Base-by-base conservation (phyloP, 495 filamentous ascomycete genomes). In the Aspergillus homomorphus region DNA sequence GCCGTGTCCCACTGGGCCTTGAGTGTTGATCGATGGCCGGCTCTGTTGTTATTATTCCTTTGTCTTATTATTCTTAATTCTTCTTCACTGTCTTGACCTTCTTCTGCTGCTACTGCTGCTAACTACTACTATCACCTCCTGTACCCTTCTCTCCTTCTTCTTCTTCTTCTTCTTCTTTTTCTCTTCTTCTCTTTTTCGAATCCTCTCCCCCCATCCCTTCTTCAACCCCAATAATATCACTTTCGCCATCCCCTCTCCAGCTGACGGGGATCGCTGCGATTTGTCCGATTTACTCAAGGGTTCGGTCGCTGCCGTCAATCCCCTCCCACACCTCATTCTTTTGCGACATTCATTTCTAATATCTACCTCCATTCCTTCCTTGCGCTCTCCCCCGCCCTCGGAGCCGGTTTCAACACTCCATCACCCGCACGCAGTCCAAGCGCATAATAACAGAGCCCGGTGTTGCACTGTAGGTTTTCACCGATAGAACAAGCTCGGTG, bases 81-180 rank as follows among this genome's bases (percentile, higher is more conserved):
- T 54, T 57, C 49, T 56, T 33, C 48, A 53, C n/a, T 43, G 50
- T 61, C 57, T 51, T 65, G 53, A 28, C 44, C 58, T 58, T 42
- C 56, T 59, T 57, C 48, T 51, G 24, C 45, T 50, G 16, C 26
- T 22, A 15, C 43, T 56, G 21, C 53, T 42, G 44, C 30, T 18
- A 57, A 53, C 48, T 58, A 61, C 59, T 60, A 57, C 61, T 65
- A 59, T 57, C 51, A 16, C 57, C 52, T 53, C 59, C 46, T 63
- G 66, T 62, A 62, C 67, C 53, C 68, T 67, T 63, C 60, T 69
- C 60, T 62, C 56, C 49, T 52, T 49, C 60, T 57, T 55, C 58
- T 60, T 20, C 60, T 56, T 26, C 57, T 45, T 63, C 58, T 65
- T 59, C 56, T 62, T 65, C 70, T 59, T 60, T 69, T 48, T 63